Evolutionary conservation across 257 asterid species (phyloP), one percentile per base, ranked within the genome.

Genomic region (Capsicum baccatum): DNA sequence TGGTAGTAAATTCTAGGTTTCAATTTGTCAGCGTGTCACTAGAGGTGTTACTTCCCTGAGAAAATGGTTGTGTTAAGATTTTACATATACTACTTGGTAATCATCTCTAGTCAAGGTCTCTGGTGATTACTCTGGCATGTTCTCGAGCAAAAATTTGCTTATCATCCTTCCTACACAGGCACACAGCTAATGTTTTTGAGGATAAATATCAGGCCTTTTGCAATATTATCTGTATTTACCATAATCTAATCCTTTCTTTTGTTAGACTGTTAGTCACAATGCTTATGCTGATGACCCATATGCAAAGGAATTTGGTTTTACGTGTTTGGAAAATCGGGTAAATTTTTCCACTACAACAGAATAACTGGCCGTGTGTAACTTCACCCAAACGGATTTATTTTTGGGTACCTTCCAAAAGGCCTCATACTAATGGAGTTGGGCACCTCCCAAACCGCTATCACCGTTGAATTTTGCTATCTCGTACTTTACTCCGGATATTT

Each of bases 261-360:
- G 83, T 55, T 87, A 97, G 99, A 95, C 99, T 74, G 99, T 97
- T 17, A 85, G 58, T 9, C 99, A 93, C 62, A 97, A 97, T 90
- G 97, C 96, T 52, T 97, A 97, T 87, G 92, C 89, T 19, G 79
- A 92, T 0, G 99, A 97, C 82, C 95, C 93, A 16, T 97, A 93
- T 59, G 99, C 99, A 0, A 86, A 89, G 70, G 99, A 97, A 85
- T 97, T 95, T 84, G 99, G 99, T 35, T 95, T 97, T n/a, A 95
- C 91, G 84, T 26, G 33, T 26, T 26, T 26, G 33, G 33, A 26
- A 26, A 26, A 26, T 26, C 33, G 33, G 33, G 33, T 26, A 26
- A 26, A 26, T 26, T 26, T 26, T 26, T 26, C 2, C 33, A 1
- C 33, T 26, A 26, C 33, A 26, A 26, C 33, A 26, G 2, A 26